phyloP scores from a whole-genome alignment of 2,329 filamentous ascomycete genomes.

The Monilinia aucupariae region DNA sequence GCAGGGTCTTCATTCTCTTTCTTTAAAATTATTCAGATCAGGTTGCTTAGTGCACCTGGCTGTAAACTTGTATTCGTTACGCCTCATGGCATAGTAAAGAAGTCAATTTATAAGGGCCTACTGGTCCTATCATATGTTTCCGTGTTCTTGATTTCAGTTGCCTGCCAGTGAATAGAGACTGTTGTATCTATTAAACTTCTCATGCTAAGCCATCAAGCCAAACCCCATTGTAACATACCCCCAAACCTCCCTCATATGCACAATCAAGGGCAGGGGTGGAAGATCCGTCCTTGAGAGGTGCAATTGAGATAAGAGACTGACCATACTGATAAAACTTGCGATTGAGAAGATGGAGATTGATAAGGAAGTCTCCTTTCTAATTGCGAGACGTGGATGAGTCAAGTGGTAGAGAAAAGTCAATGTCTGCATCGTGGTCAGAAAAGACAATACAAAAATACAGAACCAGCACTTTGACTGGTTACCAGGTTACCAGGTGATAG shows the following conservation, averaged over 20 bases:
- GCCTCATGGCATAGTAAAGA: neutral
- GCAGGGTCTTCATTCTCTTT: slow-evolving; percentile 10
- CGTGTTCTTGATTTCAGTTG: neutral
- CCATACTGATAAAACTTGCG: slow-evolving; percentile 71
- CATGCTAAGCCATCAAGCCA: neutral
- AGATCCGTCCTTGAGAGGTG: slow-evolving; percentile 41
- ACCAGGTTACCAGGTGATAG: neutral
- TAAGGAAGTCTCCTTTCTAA: slow-evolving; percentile 71
- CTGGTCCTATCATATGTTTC: neutral
- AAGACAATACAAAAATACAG: neutral
- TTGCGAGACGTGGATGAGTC: slow-evolving; percentile 72
- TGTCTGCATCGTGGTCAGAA: slow-evolving; percentile 43
- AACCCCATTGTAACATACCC: slow-evolving; percentile 24
- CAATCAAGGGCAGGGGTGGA: slow-evolving; percentile 31
- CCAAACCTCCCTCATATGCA: slow-evolving; percentile 27
- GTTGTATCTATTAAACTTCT: slow-evolving; percentile 9
- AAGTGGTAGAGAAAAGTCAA: slow-evolving; percentile 71
- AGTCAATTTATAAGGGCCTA: neutral
- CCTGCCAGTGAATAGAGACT: neutral
- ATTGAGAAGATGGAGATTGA: slow-evolving; percentile 74
- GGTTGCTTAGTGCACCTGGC: slow-evolving; percentile 6
- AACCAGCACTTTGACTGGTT: neutral
- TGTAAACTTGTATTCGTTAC: neutral
- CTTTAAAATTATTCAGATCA: slow-evolving; percentile 9
- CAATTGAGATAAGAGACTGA: slow-evolving; percentile 60